A percentile compares a stretch with the other conserved stretches of the same genome.
Evolutionary conservation across 441 rosid genomes (phyloP).

Genomic region (Gossypium schwendimanii): DNA sequence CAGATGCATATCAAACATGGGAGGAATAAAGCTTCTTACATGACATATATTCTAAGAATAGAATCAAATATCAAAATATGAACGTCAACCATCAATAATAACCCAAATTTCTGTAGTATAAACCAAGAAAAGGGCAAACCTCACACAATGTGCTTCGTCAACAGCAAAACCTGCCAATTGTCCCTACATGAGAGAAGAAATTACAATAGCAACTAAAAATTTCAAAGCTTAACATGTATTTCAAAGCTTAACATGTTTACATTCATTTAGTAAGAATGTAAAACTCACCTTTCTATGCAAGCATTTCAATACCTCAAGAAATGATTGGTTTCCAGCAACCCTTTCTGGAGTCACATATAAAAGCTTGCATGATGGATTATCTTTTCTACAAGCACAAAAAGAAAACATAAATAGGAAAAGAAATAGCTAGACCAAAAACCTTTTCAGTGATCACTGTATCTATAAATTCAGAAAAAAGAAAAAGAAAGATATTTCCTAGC

Average conservation of each 20-base stretch:
- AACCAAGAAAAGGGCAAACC: conserved; percentile 32
- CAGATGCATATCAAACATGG: neutral
- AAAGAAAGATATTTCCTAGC: neutral
- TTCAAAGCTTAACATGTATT: conserved; percentile 3
- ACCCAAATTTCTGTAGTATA: neutral
- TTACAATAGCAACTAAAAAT: conserved; percentile 3
- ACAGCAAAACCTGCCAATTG: conserved; percentile 78
- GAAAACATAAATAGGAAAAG: conserved; percentile 4
- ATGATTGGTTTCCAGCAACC: conserved; percentile 64
- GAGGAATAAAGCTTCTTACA: conserved; percentile 1
- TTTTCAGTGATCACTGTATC: neutral
- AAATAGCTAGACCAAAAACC: neutral
- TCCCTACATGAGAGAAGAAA: conserved; percentile 29
- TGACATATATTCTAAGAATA: neutral
- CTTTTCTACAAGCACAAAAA: conserved; percentile 37
- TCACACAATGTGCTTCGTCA: conserved; percentile 95
- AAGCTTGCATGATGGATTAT: conserved; percentile 77
- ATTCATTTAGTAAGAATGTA: neutral
- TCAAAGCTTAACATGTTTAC: conserved; percentile 6
- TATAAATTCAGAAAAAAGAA: neutral
- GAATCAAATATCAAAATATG: neutral
- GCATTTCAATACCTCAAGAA: conserved; percentile 54
- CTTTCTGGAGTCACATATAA: conserved; percentile 88
- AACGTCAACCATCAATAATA: neutral
- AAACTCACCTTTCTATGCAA: conserved; percentile 57